Conservation (phyloP, 2,329 filamentous ascomycete genomes). For the Cladosporium sp. region DNA sequence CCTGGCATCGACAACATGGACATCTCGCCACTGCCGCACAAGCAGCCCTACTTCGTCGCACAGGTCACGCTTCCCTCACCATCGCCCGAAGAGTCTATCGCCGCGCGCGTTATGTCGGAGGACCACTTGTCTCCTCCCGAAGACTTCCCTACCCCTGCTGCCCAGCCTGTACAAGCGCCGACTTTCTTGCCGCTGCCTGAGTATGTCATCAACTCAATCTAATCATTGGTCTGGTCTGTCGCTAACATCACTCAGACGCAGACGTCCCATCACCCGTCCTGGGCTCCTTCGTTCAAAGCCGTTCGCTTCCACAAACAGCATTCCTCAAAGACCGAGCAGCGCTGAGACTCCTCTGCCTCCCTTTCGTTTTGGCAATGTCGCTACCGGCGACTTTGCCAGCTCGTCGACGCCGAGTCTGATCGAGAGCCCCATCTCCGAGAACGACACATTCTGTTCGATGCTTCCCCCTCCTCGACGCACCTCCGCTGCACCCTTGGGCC, state of each 20-base stretch:
- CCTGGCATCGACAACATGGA: conserved; percentile 83
- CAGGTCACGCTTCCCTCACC: conserved; percentile 69
- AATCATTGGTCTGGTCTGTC: background rate
- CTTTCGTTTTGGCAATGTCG: conserved; percentile 67
- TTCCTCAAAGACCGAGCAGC: conserved; percentile 50
- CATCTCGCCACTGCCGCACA: conserved; percentile 88
- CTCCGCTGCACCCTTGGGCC: conserved; percentile 57
- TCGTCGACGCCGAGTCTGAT: conserved; percentile 65
- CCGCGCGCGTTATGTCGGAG: conserved; percentile 29
- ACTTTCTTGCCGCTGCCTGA: conserved; percentile 26
- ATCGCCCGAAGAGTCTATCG: conserved; percentile 54
- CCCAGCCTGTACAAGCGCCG: conserved; percentile 17
- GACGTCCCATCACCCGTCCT: conserved; percentile 56
- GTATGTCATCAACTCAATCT: conserved; percentile 17
- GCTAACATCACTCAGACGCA: conserved; percentile 25
- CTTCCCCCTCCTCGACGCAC: conserved; percentile 61
- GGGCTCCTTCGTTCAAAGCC: conserved; percentile 72
- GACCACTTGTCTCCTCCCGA: conserved; percentile 30
- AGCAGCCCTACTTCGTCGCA: conserved; percentile 57
- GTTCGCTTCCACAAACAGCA: conserved; percentile 62
- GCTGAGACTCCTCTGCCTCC: conserved; percentile 64
- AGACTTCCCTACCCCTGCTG: conserved; percentile 14
- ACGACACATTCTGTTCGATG: conserved; percentile 40
- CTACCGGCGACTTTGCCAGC: conserved; percentile 27
- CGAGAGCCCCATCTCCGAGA: conserved; percentile 63